Conservation (phyloP, 768 basidiomycete species). For the Clitopilus passeckerianus region DNA sequence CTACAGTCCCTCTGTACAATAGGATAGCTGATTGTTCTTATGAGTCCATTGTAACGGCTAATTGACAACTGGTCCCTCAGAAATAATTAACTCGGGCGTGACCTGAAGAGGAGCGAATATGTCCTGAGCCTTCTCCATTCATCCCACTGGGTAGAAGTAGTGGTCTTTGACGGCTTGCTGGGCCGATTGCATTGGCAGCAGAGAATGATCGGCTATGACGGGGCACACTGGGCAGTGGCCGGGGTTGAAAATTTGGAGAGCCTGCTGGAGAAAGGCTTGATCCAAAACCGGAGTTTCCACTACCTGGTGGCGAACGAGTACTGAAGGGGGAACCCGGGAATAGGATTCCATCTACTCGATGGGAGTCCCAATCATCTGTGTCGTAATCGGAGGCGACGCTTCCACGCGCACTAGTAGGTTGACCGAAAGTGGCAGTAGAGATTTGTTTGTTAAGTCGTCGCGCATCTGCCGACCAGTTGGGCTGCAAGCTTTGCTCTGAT, state of each 20-base stretch:
- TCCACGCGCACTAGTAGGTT: constrained; percentile 2
- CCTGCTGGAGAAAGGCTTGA: background rate
- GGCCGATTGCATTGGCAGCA: constrained; percentile 1
- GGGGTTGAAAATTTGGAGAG: constrained; percentile 1
- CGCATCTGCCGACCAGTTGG: constrained; percentile 4
- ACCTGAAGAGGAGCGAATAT: background rate
- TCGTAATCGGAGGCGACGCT: background rate
- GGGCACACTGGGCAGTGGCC: constrained; percentile 3
- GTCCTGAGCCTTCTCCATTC: background rate
- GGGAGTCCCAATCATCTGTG: constrained; percentile 7
- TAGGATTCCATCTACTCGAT: background rate
- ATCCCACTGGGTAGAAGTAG: constrained; percentile 13
- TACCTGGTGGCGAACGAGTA: background rate
- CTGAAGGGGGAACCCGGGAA: background rate
- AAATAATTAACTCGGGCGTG: background rate
- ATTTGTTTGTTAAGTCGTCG: constrained; percentile 1
- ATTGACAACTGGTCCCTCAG: background rate
- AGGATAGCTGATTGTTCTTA: too few relatives aligned
- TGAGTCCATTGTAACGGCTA: too few relatives aligned
- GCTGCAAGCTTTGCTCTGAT: constrained; percentile 1
- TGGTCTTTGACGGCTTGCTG: constrained; percentile 6
- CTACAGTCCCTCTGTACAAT: too few relatives aligned
- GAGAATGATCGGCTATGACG: constrained; percentile 13
- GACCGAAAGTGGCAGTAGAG: constrained; percentile 9
- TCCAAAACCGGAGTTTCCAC: constrained; percentile 1